Evolutionary conservation across 106 monocot genomes (phyloP), one percentile per base, ranked within the genome.

Genomic region (Platanthera zijinensis): DNA sequence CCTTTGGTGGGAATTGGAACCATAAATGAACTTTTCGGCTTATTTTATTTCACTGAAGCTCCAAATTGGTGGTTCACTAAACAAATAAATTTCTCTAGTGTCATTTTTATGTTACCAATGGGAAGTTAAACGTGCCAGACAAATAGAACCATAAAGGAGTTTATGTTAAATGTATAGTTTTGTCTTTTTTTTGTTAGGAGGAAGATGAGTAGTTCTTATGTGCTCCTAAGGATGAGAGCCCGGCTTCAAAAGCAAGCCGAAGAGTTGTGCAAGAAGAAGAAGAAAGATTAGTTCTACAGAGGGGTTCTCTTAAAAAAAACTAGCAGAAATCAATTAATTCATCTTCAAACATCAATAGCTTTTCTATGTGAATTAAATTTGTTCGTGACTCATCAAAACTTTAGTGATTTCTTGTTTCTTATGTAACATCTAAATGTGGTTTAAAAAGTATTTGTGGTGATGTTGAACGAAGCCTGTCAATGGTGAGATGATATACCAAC

Each of bases 401-500:
- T n/a, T 28, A 10, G 1, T 73, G 25, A 25, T 78, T 48, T 69
- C 28, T 78, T 76, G 32, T 84, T 30, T 78, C 49, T 0, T 19
- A 56, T 49, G 82, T 83, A 95, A 92, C 86, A 79, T 86, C 77
- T 14, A 95, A 80, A 80, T 92, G 78, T 86, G 84, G 85, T 80
- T 73, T 95, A 76, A 76, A 81, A 69, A 74, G 76, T 68, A 74
- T 80, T 48, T 68, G 85, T 52, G 59, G 49, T 75, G 87, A 95
- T 53, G 92, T 85, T 18, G 86, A 85, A 75, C 89, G 78, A 39
- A 90, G 87, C 74, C 66, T 95, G 50, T 92, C 95, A 64, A 69
- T 95, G 92, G 95, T 95, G 51, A 83, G 80, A 78, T 69, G 25
- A n/a, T n/a, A n/a, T n/a, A n/a, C n/a, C n/a, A n/a, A n/a, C n/a